phyloP scores from a whole-genome alignment of 2,329 filamentous ascomycete genomes.

The Ascochyta rabiei region DNA sequence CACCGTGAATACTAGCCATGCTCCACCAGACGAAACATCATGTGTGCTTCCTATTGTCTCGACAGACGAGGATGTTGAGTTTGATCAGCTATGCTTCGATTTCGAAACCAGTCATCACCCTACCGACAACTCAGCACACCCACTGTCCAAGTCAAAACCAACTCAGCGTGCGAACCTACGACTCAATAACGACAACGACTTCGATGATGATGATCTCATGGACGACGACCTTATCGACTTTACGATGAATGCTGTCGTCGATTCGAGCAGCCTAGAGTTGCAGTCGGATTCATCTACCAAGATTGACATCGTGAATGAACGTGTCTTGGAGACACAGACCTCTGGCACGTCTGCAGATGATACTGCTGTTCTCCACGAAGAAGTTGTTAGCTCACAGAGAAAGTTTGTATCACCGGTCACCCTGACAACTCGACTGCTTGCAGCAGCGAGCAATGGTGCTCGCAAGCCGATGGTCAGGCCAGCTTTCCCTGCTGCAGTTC shows the following conservation, averaged over 20 bases:
- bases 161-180: background rate
- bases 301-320: background rate
- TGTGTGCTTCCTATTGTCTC: background rate
- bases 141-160: background rate
- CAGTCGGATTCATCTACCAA: conserved; percentile 6
- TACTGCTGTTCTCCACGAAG: background rate
- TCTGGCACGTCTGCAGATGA: background rate
- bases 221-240: conserved; percentile 34
- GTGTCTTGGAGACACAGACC: background rate
- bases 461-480: conserved; percentile 57
- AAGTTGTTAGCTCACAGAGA: background rate
- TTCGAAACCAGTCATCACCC: background rate
- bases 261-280: background rate
- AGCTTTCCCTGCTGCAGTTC: conserved; percentile 57
- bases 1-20: background rate
- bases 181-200: conserved; percentile 21
- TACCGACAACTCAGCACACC: background rate
- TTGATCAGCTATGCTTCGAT: conserved; percentile 9
- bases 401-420: conserved; percentile 37
- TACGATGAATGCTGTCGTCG: conserved; percentile 4
- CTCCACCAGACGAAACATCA: background rate
- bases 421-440: conserved; percentile 21
- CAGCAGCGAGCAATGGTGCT: conserved; percentile 13
- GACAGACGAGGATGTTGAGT: background rate
- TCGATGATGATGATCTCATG: conserved; percentile 31